These are phyloP conservation scores for Clonostachys sp. DNA, from an alignment of 2,329 filamentous ascomycete species.

Conservation along the genomic window DNA sequence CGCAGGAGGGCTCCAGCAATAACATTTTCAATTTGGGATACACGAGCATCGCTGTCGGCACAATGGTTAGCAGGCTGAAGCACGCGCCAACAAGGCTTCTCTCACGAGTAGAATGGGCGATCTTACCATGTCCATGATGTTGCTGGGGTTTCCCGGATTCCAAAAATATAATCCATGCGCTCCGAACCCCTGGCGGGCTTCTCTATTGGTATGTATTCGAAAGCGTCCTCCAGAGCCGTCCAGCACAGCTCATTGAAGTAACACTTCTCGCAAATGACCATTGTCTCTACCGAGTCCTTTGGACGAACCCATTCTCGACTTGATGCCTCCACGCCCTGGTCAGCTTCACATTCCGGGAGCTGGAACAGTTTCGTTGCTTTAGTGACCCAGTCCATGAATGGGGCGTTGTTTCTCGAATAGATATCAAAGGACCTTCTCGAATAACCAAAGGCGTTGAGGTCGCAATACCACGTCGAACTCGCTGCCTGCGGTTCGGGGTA, in stretches of 20 bases:
- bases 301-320: slow-evolving; percentile 17
- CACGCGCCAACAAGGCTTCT: no score
- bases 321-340: slow-evolving; percentile 9
- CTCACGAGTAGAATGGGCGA: no score
- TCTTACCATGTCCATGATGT: slow-evolving; percentile 13
- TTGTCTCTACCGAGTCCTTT: slow-evolving; percentile 11
- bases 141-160: slow-evolving; percentile 13
- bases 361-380: slow-evolving; percentile 10
- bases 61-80: neutral
- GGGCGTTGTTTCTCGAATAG: slow-evolving; percentile 7
- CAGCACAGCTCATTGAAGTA: slow-evolving; percentile 23
- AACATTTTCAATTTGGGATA: slow-evolving; percentile 15
- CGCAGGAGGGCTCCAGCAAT: slow-evolving; percentile 14
- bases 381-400: slow-evolving; percentile 17
- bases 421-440: slow-evolving; percentile 9
- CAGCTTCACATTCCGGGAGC: slow-evolving; percentile 19
- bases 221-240: slow-evolving; percentile 18
- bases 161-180: slow-evolving; percentile 1
- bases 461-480: slow-evolving; percentile 23
- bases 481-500: slow-evolving; percentile 12
- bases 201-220: slow-evolving; percentile 10
- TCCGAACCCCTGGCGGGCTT: neutral
- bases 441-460: slow-evolving; percentile 15
- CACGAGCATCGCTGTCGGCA: slow-evolving; percentile 3
- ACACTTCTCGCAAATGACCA: slow-evolving; percentile 25